Conservation (phyloP, 441 rosid genomes). For the Pelargonium cotyledonis region DNA sequence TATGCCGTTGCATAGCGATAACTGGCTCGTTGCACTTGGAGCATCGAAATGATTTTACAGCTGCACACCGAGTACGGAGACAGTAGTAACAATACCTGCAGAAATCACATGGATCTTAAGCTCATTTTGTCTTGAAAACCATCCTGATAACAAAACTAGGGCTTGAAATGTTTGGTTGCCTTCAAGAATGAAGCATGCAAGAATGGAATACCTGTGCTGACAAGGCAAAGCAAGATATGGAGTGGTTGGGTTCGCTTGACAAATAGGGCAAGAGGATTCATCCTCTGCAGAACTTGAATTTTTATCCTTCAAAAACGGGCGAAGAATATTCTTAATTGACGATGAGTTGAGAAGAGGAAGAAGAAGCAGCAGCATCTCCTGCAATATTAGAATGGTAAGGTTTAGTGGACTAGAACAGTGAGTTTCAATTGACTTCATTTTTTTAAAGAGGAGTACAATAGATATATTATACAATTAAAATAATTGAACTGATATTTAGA, state of each 20-base stretch:
- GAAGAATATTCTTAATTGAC: conserved; percentile 57
- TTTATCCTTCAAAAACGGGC: conserved; percentile 75
- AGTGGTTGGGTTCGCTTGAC: conserved; percentile 65
- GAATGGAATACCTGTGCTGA: conserved; percentile 53
- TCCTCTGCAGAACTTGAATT: conserved; percentile 51
- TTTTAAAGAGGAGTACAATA: too few species aligned
- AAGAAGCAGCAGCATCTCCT: conserved; percentile 90
- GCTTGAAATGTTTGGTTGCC: too few species aligned
- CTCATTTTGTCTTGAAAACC: background rate
- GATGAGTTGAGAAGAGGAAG: conserved; percentile 96
- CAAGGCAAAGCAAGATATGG: conserved; percentile 91
- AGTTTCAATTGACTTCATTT: too few species aligned
- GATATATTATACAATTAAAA: too few species aligned
- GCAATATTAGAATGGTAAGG: conserved; percentile 14
- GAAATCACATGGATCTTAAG: conserved; percentile 9
- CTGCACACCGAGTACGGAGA: conserved; percentile 74
- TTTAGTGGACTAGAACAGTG: too few species aligned
- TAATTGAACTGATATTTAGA: background rate
- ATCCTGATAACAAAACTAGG: background rate
- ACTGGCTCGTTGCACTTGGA: conserved; percentile 66
- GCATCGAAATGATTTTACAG: conserved; percentile 67
- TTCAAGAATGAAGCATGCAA: too few species aligned
- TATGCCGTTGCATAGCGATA: conserved; percentile 74
- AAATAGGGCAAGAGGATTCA: conserved; percentile 65
- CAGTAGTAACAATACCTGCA: conserved; percentile 90